These are phyloP conservation scores for Leccinum longicurvipes DNA, from an alignment of 768 basidiomycete genomes.

Conservation along the genomic window DNA sequence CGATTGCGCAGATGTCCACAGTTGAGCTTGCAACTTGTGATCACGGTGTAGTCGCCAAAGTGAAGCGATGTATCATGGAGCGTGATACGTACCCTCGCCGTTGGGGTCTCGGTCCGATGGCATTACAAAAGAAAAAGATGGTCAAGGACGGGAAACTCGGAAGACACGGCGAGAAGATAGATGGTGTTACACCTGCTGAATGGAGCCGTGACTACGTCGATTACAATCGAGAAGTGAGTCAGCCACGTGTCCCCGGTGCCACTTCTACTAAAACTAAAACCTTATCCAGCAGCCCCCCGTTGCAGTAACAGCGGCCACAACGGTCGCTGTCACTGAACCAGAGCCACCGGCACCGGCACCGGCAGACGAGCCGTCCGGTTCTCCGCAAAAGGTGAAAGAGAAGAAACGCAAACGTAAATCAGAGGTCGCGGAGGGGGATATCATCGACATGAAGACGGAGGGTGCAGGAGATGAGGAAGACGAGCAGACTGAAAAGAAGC, in stretches of 20 bases:
- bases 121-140: conserved; percentile 96
- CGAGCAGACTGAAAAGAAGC: conserved; percentile 54
- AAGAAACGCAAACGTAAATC: conserved; percentile 87
- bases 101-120: conserved; percentile 98
- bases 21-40: conserved; percentile 97
- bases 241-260: background rate
- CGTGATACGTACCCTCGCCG: conserved; percentile 96
- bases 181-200: conserved; percentile 81
- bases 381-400: conserved; percentile 54
- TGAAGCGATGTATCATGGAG: conserved; percentile 99
- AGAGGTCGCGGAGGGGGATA: conserved; percentile 43
- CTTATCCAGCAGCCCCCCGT: conserved; percentile 38
- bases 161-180: conserved; percentile 88
- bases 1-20: conserved; percentile 96
- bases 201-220: conserved; percentile 96
- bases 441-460: conserved; percentile 39
- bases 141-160: conserved; percentile 97
- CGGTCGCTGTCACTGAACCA: conserved; percentile 20
- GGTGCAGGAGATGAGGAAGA: conserved; percentile 39
- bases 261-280: background rate
- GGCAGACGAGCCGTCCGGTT: conserved; percentile 31
- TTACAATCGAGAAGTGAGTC: conserved; percentile 68
- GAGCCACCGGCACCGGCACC: conserved; percentile 31
- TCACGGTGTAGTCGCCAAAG: conserved; percentile 98
- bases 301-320: conserved; percentile 25